Evolutionary conservation across 495 filamentous ascomycete genomes (phyloP).

Genomic region (Gamarada debralockiae): DNA sequence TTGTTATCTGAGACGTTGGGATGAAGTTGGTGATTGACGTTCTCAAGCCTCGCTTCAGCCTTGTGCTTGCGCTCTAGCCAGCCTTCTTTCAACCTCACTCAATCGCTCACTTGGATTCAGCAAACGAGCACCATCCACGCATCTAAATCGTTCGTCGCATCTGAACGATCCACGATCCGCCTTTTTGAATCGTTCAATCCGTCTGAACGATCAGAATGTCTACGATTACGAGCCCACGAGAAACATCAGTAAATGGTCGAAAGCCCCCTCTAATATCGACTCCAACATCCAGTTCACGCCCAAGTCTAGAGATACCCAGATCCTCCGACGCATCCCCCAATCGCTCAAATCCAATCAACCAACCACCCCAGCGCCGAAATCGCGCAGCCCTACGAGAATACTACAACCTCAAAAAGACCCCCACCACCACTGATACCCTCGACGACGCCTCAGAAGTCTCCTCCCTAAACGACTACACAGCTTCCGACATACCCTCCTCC

Average conservation of each 20-base stretch:
- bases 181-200: too few relatives aligned
- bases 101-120: too few relatives aligned
- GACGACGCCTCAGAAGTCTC: constrained; percentile 21
- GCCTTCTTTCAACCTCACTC: background rate
- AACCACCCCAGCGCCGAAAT: constrained; percentile 42
- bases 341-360: constrained; percentile 39
- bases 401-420: constrained; percentile 71
- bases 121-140: too few relatives aligned
- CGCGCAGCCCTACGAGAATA: constrained; percentile 89
- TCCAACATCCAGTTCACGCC: constrained; percentile 68
- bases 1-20: too few relatives aligned
- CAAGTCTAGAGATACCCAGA: constrained; percentile 60
- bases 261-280: constrained; percentile 37
- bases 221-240: constrained; percentile 68
- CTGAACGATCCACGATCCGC: too few relatives aligned
- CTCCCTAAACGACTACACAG: constrained; percentile 23
- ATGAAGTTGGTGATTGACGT: too few relatives aligned
- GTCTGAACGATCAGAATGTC: constrained; percentile 54
- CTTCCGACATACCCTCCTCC: constrained; percentile 18
- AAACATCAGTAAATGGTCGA: constrained; percentile 29
- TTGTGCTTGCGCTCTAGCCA: background rate
- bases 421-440: constrained; percentile 14
- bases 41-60: constrained; percentile 3
- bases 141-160: too few relatives aligned
- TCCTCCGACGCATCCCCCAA: constrained; percentile 49